Base-by-base conservation (phyloP, 495 filamentous ascomycete species). In the Tuber microsphaerosporum region DNA sequence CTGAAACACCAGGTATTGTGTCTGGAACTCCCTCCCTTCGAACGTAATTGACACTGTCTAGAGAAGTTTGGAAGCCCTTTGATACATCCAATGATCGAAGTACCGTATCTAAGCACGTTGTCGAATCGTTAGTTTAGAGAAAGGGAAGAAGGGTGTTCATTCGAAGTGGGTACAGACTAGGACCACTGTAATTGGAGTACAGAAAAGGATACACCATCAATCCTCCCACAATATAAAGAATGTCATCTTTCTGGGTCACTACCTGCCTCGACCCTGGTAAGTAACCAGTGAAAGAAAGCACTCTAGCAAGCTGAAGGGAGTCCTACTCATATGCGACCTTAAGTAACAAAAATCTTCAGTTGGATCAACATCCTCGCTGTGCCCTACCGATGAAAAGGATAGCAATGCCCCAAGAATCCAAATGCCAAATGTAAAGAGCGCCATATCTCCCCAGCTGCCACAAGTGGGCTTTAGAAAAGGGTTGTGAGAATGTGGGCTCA, bases 171-270 rank as follows among this genome's bases (percentile, higher is more conserved):
- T 22, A 71, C 39, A 5, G 26, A 71, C 74, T 75, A 37, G 69
- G 69, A 1, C 73, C 73, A 34, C 43, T 69, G 4, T 65, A 43
- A 43, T 14, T 39, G 4, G 8, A 16, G 34, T 43, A 12, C 7
- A 2, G 8, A 1, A 39, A 56, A 22, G 37, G 2, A 26, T 69
- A 75, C 17, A 20, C 14, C 37, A 34, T 44, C 9, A 8, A 73
- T 14, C 74, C 42, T 22, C 74, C 74, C 4, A 20, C 19, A 69
- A 75, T 75, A 42, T 75, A 73, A 34, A 75, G 42, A 6, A 26
- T 34, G 16, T 9, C 70, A 34, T 31, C 70, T 20, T 31, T 42
- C 39, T 69, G 26, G 31, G 73, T 44, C 73, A 70, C 73, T 74
- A 20, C 4, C 16, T 31, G 9, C 51, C 5, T 31, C n/a, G 10